Base-by-base conservation (phyloP, 192 early-diverging fungal species). In the Gigaspora rosea region DNA sequence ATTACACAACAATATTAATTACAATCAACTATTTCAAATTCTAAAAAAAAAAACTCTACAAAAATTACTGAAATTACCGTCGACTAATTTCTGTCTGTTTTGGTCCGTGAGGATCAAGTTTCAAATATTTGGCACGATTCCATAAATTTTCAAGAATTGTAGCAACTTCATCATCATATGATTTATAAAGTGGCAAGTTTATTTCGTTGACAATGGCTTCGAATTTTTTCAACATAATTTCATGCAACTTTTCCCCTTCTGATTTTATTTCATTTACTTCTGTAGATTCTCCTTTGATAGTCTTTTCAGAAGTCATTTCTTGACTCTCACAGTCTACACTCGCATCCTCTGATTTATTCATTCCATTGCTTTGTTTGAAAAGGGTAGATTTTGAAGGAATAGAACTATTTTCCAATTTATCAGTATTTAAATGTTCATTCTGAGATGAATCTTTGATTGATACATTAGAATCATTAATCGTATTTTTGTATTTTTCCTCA, bases 81-180 rank as follows among this genome's bases (percentile, higher is more conserved):
- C 85, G 81, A n/a, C 87, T 86, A 73, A 96, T 89, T 4, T 86
- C 80, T 0, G 93, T 94, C 27, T 96, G 84, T 79, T 91, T 90
- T 32, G 97, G 97, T 51, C 98, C 96, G 81, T 96, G 91, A n/a
- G 80, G 85, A 12, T 91, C 94, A 32, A 99, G 78, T 11, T 95
- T 90, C 69, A 95, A 88, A 77, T 92, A 99, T 75, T 90, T 86
- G 47, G 95, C 90, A 3, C 95, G 88, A 78, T 89, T 92, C 77
- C 86, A 84, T 47, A 97, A 84, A 71, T 96, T 95, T 49, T 86
- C 83, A 58, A 91, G 70, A 33, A 95, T 92, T 4, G 86, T 82
- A 20, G 79, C 80, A 2, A 92, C 81, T 77, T 97, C 94, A 51
- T 85, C 85, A 76, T 99, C 96, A 78, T 93, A 94, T 46, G 91